Evolutionary conservation across 495 filamentous ascomycete species (phyloP), one percentile per base, ranked within the genome.

Genomic region (Tetracladium setigerum): DNA sequence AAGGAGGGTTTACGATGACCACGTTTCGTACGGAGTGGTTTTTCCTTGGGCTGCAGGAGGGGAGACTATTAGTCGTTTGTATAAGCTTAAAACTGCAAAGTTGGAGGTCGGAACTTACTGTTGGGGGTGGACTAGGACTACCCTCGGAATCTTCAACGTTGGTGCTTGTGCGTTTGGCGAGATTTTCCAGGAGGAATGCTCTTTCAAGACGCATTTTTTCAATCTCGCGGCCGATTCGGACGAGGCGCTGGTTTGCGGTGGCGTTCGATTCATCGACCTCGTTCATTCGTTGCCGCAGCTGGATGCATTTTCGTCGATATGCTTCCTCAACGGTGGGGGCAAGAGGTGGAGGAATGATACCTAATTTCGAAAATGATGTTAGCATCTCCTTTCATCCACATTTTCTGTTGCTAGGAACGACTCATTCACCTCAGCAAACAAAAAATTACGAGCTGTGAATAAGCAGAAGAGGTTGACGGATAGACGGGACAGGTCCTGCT

Each of bases 301-400:
- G 83, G 68, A 95, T 89, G 64, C 94, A 97, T 78, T 99, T 99
- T 57, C 83, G 79, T 56, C 91, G 88, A 68, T 99, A 99, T 45
- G 91, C 89, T 58, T 87, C 82, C 67, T 99, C 94, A 37, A 97
- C 88, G 24, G 90, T 95, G 15, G 92, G 90, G 12, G 92, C 89
- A n/a, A 90, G 77, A 31, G 81, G 65, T 1, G 82, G 78, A 18
- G 81, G 76, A 35, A 70, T 60, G 15, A 64, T 48, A 38, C 10
- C 37, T 39, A 34, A n/a, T n/a, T n/a, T n/a, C n/a, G n/a, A n/a
- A n/a, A n/a, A n/a, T n/a, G n/a, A n/a, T n/a, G n/a, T n/a, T n/a
- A n/a, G n/a, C n/a, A n/a, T n/a, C n/a, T n/a, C n/a, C n/a, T n/a
- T n/a, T n/a, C n/a, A n/a, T n/a, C n/a, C n/a, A n/a, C n/a, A n/a